Conservation (phyloP, 176 grass and related monocot species). For the Puccinellia tenuiflora region DNA sequence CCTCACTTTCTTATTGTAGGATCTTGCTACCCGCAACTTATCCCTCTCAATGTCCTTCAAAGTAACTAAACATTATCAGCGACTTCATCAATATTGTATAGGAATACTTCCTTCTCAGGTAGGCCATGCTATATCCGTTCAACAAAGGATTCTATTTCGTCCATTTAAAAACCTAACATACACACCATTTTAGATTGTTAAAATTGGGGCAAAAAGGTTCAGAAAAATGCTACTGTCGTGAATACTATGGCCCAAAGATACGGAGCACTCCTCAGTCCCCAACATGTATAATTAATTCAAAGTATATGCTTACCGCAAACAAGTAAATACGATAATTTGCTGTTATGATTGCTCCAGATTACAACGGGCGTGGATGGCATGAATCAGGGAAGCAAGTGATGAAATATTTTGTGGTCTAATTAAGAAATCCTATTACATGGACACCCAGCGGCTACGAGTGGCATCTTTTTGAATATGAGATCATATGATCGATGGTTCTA, state of each 20-base stretch:
- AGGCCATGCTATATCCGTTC: constrained; percentile 30
- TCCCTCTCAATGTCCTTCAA: too few species aligned
- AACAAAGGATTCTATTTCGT: constrained; percentile 29
- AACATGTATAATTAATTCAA: background rate
- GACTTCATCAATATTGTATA: too few species aligned
- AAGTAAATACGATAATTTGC: background rate
- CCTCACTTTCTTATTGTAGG: too few species aligned
- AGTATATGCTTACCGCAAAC: background rate
- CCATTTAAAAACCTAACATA: constrained; percentile 49
- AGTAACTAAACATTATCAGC: too few species aligned
- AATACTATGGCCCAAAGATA: background rate
- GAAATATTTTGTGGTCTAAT: constrained; percentile 70
- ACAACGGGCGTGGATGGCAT: constrained; percentile 82
- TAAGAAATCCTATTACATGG: constrained; percentile 96
- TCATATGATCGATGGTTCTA: constrained; percentile 62
- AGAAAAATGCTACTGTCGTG: constrained; percentile 10
- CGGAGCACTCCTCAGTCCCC: background rate
- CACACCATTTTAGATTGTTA: constrained; percentile 47
- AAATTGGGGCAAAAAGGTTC: constrained; percentile 3
- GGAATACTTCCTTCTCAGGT: constrained; percentile 36
- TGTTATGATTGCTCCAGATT: constrained; percentile 42
- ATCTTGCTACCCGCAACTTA: too few species aligned
- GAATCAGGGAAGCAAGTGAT: constrained; percentile 90
- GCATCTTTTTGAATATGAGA: constrained; percentile 92
- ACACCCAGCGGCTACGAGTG: constrained; percentile 61